phyloP scores from a whole-genome alignment of 768 basidiomycete genomes.

The Lactarius akahatsu region DNA sequence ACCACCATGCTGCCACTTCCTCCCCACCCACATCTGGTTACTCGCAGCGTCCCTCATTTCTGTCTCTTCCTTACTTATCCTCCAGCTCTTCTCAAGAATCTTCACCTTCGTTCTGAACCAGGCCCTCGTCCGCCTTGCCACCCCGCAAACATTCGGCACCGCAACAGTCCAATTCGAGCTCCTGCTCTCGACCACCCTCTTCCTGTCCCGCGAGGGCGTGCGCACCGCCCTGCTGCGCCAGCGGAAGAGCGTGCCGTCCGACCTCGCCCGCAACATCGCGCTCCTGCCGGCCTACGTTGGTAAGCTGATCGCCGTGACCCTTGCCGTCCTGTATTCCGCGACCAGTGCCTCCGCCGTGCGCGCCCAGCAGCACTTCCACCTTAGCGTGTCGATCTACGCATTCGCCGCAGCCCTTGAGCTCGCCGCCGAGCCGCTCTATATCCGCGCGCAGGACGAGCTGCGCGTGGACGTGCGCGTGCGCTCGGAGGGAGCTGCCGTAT shows the following conservation, averaged over 20 bases:
- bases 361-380: slow-evolving; percentile 61
- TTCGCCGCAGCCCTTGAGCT: slow-evolving; percentile 76
- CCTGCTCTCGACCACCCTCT: slow-evolving; percentile 83
- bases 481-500: slow-evolving; percentile 84
- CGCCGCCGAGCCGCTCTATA: slow-evolving; percentile 66
- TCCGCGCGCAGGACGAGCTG: slow-evolving; percentile 57
- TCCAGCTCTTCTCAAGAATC: slow-evolving; percentile 81
- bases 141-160: slow-evolving; percentile 84
- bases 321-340: slow-evolving; percentile 53
- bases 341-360: slow-evolving; percentile 54
- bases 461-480: slow-evolving; percentile 70
- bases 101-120: slow-evolving; percentile 92
- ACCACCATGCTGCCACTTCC: background rate
- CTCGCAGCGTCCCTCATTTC: slow-evolving; percentile 46
- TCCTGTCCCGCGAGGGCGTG: slow-evolving; percentile 91
- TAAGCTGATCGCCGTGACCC: slow-evolving; percentile 56
- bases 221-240: slow-evolving; percentile 81
- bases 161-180: slow-evolving; percentile 95
- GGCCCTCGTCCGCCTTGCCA: slow-evolving; percentile 74
- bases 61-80: slow-evolving; percentile 68
- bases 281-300: slow-evolving; percentile 71
- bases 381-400: slow-evolving; percentile 68
- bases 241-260: slow-evolving; percentile 21
- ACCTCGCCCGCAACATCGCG: slow-evolving; percentile 47
- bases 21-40: slow-evolving; percentile 9